phyloP scores from a whole-genome alignment of 2,329 filamentous ascomycete genomes.

The Teratosphaeria gauchensis region DNA sequence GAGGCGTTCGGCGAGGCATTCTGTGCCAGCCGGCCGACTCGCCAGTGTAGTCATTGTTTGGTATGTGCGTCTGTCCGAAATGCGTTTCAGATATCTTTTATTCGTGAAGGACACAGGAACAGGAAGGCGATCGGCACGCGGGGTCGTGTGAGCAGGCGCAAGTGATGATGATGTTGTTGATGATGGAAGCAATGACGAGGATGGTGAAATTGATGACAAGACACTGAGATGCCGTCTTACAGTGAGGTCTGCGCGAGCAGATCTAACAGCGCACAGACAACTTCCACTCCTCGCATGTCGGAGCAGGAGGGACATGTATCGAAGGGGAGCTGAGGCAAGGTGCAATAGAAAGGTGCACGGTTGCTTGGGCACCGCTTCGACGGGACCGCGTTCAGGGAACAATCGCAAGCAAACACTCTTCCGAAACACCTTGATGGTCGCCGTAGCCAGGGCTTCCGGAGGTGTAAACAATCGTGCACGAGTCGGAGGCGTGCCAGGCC shows the following conservation, averaged over 20 bases:
- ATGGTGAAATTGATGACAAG: background rate
- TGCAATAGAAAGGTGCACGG: background rate
- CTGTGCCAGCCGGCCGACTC: conserved; percentile 1
- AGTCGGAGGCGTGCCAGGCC: background rate
- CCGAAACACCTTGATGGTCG: background rate
- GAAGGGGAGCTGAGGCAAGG: background rate
- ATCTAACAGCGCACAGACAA: background rate
- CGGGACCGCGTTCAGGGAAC: background rate
- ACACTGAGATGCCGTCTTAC: conserved; percentile 2
- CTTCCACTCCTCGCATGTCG: background rate
- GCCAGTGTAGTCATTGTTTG: background rate
- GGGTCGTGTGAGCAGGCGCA: background rate
- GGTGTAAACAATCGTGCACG: background rate
- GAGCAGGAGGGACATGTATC: background rate
- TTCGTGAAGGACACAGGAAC: background rate
- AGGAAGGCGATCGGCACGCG: background rate
- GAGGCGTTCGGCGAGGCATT: conserved; percentile 52
- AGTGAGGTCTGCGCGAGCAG: background rate
- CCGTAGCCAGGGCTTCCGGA: background rate
- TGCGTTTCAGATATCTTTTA: background rate
- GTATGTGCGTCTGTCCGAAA: background rate
- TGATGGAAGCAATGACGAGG: background rate
- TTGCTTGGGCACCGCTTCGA: background rate
- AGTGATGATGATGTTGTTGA: background rate
- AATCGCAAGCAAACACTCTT: background rate